A percentile compares a stretch with the other conserved stretches of the same genome.
These are phyloP conservation scores for Heliamphora exappendiculata DNA, from an alignment of 148 eudicot species.

Conservation along the genomic window DNA sequence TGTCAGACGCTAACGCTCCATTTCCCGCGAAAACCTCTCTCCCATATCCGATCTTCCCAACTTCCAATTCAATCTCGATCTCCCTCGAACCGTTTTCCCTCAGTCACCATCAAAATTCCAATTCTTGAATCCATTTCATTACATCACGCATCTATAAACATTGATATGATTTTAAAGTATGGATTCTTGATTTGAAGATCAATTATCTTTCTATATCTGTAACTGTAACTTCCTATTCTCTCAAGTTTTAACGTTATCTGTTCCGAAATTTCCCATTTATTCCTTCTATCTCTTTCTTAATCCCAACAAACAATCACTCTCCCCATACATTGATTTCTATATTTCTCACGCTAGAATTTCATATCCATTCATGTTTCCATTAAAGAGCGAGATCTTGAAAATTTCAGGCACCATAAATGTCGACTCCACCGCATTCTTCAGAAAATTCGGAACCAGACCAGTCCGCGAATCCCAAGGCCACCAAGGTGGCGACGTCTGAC, in stretches of 20 bases:
- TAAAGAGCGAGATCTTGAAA: background rate
- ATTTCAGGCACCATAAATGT: slow-evolving; percentile 18
- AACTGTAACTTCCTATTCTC: background rate
- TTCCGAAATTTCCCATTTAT: background rate
- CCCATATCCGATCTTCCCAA: background rate
- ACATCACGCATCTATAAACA: background rate
- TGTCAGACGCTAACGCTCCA: slow-evolving; percentile 19
- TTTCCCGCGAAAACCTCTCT: slow-evolving; percentile 48
- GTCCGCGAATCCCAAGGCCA: background rate
- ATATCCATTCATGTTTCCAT: background rate
- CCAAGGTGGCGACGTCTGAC: slow-evolving; percentile 12
- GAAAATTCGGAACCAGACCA: slow-evolving; percentile 3
- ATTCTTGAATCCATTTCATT: background rate
- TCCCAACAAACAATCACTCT: background rate
- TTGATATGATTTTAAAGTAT: background rate
- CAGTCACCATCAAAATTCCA: background rate
- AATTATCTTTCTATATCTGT: background rate
- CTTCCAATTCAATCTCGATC: background rate
- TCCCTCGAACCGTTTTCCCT: background rate
- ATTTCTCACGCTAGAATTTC: background rate
- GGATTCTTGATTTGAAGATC: background rate
- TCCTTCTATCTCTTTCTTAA: background rate
- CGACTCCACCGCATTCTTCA: slow-evolving; percentile 16
- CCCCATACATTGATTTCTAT: background rate
- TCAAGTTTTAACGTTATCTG: background rate